These are phyloP conservation scores for Grigorovia humatica DNA, from an alignment of 805 yeast genomes.

Conservation along the genomic window DNA sequence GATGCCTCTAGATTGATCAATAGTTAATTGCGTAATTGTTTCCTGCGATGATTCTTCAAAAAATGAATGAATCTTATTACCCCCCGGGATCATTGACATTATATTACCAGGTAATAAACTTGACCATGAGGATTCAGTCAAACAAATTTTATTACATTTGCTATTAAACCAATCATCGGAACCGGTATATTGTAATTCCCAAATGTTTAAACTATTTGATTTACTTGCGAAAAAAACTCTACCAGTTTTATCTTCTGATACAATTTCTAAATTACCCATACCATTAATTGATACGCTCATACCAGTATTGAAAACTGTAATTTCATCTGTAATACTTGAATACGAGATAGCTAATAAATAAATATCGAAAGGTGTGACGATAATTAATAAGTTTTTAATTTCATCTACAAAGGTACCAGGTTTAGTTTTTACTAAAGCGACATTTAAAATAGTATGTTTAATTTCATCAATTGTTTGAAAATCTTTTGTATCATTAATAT, in stretches of 20 bases:
- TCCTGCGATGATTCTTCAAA: conserved; percentile 39
- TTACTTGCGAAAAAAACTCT: conserved; percentile 80
- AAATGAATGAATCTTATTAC: conserved; percentile 29
- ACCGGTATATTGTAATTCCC: conserved; percentile 80
- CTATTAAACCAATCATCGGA: conserved; percentile 81
- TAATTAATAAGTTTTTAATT: conserved; percentile 60
- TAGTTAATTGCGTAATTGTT: conserved; percentile 47
- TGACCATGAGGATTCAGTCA: conserved; percentile 56
- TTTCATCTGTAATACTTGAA: conserved; percentile 32
- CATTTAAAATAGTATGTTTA: conserved; percentile 64
- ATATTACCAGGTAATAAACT: conserved; percentile 38
- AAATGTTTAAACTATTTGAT: conserved; percentile 65
- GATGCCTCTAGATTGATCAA: conserved; percentile 70
- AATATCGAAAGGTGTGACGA: conserved; percentile 73
- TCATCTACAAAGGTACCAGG: conserved; percentile 68
- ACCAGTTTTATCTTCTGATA: conserved; percentile 50
- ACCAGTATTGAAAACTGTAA: conserved; percentile 73
- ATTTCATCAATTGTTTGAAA: conserved; percentile 77
- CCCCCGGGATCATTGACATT: conserved; percentile 30
- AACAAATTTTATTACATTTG: conserved; percentile 72
- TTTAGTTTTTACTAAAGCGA: conserved; percentile 72
- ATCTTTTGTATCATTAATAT: conserved; percentile 51
- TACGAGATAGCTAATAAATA: conserved; percentile 66
- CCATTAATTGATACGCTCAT: conserved; percentile 76
- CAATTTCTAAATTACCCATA: conserved; percentile 53